Conservation (phyloP, 1,284 basidiomycete species). For the Fomitopsis betulina region DNA sequence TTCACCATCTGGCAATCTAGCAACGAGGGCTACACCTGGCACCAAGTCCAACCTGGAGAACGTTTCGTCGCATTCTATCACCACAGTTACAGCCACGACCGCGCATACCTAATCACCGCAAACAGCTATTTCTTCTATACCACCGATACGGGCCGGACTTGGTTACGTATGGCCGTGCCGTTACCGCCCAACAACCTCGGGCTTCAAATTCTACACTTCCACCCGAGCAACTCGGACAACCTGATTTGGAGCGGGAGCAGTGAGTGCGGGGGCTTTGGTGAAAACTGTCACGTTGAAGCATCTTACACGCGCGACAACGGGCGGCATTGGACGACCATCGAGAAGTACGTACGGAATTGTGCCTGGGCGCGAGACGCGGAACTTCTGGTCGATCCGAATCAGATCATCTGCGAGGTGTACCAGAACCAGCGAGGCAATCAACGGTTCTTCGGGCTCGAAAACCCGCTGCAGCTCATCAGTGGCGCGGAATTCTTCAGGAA, state of each 20-base stretch:
- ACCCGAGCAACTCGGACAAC: slow-evolving; percentile 76
- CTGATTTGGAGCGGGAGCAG: slow-evolving; percentile 87
- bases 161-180: slow-evolving; percentile 63
- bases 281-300: slow-evolving; percentile 68
- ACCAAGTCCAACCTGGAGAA: slow-evolving; percentile 53
- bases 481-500: slow-evolving; percentile 75
- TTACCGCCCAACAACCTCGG: slow-evolving; percentile 78
- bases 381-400: slow-evolving; percentile 75
- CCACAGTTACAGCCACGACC: slow-evolving; percentile 74
- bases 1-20: slow-evolving; percentile 86
- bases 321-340: slow-evolving; percentile 71
- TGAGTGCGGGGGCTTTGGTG: slow-evolving; percentile 48
- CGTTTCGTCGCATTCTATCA: slow-evolving; percentile 83
- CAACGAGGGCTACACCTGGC: slow-evolving; percentile 95
- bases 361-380: slow-evolving; percentile 86
- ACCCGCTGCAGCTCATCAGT: slow-evolving; percentile 76
- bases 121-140: slow-evolving; percentile 72
- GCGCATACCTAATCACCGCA: slow-evolving; percentile 88
- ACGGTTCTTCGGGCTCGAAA: slow-evolving; percentile 48
- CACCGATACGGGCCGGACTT: slow-evolving; percentile 74
- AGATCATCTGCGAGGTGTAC: slow-evolving; percentile 93
- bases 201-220: slow-evolving; percentile 81
- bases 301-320: slow-evolving; percentile 79
- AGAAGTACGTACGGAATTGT: slow-evolving; percentile 87
- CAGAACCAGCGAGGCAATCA: slow-evolving; percentile 82